phyloP scores from a whole-genome alignment of 164 flowering plant genomes.

The Stephania japonica region DNA sequence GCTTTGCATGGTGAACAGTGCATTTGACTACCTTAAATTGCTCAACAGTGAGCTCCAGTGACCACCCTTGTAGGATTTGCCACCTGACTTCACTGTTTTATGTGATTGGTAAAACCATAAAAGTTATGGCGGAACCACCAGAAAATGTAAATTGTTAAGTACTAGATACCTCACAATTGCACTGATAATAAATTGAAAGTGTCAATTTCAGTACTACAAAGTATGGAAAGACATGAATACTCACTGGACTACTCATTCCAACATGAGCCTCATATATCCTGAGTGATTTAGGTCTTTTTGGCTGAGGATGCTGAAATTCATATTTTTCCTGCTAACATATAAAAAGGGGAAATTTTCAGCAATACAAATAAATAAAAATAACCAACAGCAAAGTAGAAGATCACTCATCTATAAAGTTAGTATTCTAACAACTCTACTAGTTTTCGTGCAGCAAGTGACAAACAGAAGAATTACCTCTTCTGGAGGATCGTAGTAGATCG shows the following conservation, averaged over 20 bases:
- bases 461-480: slow-evolving; percentile 57
- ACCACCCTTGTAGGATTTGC: neutral
- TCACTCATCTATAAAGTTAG: neutral
- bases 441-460: neutral
- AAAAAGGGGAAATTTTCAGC: neutral
- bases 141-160: neutral
- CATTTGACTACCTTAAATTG: too few relatives aligned
- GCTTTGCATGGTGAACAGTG: neutral
- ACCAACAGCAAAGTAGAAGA: neutral
- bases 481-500: slow-evolving; percentile 95
- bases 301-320: slow-evolving; percentile 79
- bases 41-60: neutral
- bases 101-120: too few relatives aligned
- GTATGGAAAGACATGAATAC: slow-evolving; percentile 16
- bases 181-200: neutral
- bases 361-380: neutral
- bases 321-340: slow-evolving; percentile 62
- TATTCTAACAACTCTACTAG: neutral
- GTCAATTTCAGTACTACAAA: neutral
- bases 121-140: neutral
- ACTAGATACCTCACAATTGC: neutral
- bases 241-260: slow-evolving; percentile 97
- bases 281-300: slow-evolving; percentile 81
- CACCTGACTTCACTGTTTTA: neutral
- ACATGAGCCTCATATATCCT: slow-evolving; percentile 95